phyloP scores from a whole-genome alignment of 2,329 filamentous ascomycete species.

The Aspergillus pseudoterreus region DNA sequence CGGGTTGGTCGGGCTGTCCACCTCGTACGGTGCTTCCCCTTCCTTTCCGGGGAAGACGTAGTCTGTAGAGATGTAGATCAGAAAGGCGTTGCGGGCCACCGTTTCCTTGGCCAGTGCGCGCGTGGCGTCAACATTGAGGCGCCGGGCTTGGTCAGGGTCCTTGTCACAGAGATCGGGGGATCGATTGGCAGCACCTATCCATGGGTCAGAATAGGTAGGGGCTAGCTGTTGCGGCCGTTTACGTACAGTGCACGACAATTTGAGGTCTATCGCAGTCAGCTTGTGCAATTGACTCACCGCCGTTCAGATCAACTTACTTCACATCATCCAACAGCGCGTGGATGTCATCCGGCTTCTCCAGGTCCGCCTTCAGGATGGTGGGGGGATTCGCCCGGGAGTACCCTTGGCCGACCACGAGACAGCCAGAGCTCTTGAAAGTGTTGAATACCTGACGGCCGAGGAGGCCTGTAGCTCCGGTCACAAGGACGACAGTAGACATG shows the following conservation, averaged over 20 bases:
- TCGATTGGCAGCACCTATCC: slow-evolving; percentile 78
- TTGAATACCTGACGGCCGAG: slow-evolving; percentile 74
- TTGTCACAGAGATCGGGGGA: slow-evolving; percentile 82
- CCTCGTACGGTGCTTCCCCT: slow-evolving; percentile 81
- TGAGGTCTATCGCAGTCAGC: slow-evolving; percentile 53
- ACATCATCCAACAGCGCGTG: slow-evolving; percentile 48
- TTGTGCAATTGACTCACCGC: background rate
- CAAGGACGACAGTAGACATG: slow-evolving; percentile 57
- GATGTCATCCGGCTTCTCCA: slow-evolving; percentile 46
- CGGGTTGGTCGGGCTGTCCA: slow-evolving; percentile 60
- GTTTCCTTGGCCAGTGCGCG: slow-evolving; percentile 64
- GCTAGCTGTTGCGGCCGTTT: background rate
- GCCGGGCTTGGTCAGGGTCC: slow-evolving; percentile 70
- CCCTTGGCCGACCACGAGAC: slow-evolving; percentile 70
- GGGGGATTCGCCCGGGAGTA: slow-evolving; percentile 70
- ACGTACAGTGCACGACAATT: slow-evolving; percentile 76
- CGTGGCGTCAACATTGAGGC: slow-evolving; percentile 72
- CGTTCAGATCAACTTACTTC: slow-evolving; percentile 40
- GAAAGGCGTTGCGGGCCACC: slow-evolving; percentile 47
- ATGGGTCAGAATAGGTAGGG: background rate
- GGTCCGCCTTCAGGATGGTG: slow-evolving; percentile 58
- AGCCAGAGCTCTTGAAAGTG: slow-evolving; percentile 64
- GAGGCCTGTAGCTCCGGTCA: slow-evolving; percentile 82
- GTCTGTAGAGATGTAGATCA: slow-evolving; percentile 67
- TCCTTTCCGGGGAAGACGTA: slow-evolving; percentile 74